Evolutionary conservation across 768 basidiomycete genomes (phyloP).

Genomic region (Neoboletus magnificus): DNA sequence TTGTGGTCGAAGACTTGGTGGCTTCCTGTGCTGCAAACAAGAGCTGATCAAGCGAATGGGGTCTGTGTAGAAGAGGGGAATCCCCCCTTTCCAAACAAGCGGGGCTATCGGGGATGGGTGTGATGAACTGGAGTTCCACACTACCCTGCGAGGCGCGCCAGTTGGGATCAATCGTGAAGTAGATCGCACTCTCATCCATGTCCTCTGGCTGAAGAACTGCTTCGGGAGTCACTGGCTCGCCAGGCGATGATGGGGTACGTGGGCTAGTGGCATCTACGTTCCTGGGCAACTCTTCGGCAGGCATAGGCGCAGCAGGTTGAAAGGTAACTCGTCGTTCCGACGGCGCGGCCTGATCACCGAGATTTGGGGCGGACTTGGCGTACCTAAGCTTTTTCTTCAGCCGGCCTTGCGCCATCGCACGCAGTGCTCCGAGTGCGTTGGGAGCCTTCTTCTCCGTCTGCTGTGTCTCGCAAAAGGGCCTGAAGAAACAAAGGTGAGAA

Average conservation of each 20-base stretch:
- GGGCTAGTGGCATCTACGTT: background rate
- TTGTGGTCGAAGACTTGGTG: background rate
- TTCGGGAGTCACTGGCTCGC: background rate
- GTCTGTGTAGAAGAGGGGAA: slow-evolving; percentile 23
- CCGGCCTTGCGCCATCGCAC: slow-evolving; percentile 13
- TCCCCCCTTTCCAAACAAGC: slow-evolving; percentile 13
- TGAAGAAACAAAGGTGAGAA: slow-evolving; percentile 4
- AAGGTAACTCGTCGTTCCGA: background rate
- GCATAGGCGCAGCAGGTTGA: background rate
- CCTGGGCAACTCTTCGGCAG: background rate
- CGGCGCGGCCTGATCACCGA: slow-evolving; percentile 6
- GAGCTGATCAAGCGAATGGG: slow-evolving; percentile 20
- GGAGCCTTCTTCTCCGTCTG: slow-evolving; percentile 6
- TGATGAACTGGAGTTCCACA: slow-evolving; percentile 19
- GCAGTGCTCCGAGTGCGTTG: slow-evolving; percentile 4
- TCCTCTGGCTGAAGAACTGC: slow-evolving; percentile 3
- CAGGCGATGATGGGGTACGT: background rate
- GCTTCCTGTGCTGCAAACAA: slow-evolving; percentile 1
- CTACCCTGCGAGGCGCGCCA: slow-evolving; percentile 23
- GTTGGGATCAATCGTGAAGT: slow-evolving; percentile 28
- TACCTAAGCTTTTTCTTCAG: slow-evolving; percentile 20
- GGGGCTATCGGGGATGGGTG: slow-evolving; percentile 21
- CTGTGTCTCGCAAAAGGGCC: slow-evolving; percentile 7
- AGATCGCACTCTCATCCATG: slow-evolving; percentile 23
- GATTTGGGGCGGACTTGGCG: slow-evolving; percentile 25